Percentiles rank a stretch among this genome's conserved stretches.
Conservation (phyloP, 441 rosid genomes). For the Omphalea diandra region DNA sequence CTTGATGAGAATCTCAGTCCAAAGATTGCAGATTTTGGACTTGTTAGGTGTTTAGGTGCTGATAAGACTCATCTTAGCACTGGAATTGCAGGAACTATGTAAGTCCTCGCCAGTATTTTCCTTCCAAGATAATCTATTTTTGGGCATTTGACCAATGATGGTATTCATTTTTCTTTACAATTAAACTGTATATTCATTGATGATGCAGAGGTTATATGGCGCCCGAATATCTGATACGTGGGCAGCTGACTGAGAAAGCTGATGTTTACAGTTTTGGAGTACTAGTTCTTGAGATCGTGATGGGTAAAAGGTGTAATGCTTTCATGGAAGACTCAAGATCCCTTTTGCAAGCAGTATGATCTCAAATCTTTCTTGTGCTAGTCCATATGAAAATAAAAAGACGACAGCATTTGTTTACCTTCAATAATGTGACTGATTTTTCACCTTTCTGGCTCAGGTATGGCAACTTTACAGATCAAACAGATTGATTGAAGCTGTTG, state of each 20-base stretch:
- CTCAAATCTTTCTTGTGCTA: not conserved
- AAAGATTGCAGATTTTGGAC: constrained; percentile 83
- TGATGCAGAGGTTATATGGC: constrained; percentile 81
- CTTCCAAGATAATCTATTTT: not conserved
- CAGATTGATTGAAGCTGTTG: constrained; percentile 46
- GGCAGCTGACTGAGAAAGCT: constrained; percentile 77
- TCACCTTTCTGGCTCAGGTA: constrained; percentile 38
- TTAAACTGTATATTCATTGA: not conserved
- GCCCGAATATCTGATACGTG: constrained; percentile 68
- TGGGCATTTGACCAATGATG: not conserved
- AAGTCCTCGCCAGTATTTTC: constrained; percentile 21
- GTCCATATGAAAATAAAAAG: not conserved
- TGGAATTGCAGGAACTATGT: constrained; percentile 83
- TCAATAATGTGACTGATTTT: not conserved
- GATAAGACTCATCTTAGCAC: constrained; percentile 73
- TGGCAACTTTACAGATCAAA: constrained; percentile 57
- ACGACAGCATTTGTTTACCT: not conserved
- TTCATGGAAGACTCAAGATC: constrained; percentile 41
- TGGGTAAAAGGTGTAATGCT: constrained; percentile 55
- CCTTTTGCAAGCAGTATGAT: constrained; percentile 59
- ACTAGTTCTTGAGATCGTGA: constrained; percentile 55
- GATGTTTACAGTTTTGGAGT: constrained; percentile 83
- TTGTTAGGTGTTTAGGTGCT: constrained; percentile 63
- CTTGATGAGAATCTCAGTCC: constrained; percentile 60
- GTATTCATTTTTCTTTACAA: no score